Evolutionary conservation across 1,284 basidiomycete species (phyloP), one percentile per base, ranked within the genome.

Genomic region (Papiliotrema nemorosa): DNA sequence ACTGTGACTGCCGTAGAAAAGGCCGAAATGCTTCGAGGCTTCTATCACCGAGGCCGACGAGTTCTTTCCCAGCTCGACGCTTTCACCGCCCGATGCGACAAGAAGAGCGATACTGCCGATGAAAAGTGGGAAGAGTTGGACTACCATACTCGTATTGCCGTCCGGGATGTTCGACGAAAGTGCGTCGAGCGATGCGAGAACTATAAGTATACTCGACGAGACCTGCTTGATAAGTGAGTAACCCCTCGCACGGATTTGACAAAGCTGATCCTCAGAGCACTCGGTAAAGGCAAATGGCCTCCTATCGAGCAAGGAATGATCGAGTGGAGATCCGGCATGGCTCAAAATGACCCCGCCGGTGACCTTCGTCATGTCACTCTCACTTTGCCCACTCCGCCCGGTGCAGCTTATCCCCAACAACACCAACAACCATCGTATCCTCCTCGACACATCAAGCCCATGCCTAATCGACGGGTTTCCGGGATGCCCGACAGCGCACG

Each of bases 181-280:
- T 63, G 67, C n/a, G 72, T 75, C 13, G 73, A 75, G 55, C 55
- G 72, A 24, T 71, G 66, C 35, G 73, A 75, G 53, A 75, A 75
- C 50, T 75, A 75, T 67, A 73, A 73, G 60, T 74, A 75, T 49
- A 75, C 72, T 36, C 63, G 72, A 6, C 59, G 73, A n/a, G 71
- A 75, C 53, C 57, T 72, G 12, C 59, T 75, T 12, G 64, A 73
- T 59, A 72, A 72, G 73, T 75, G 54, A 62, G 72, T 67, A 9
- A 5, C 20, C 31, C 24, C 22, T 35, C 9, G 18, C 16, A 24
- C 7, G 5, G 9, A 21, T 33, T 9, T 25, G 24, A 21, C 21
- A 26, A 2, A 12, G 26, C 56, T 55, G 53, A 58, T 43, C 16
- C 16, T 20, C 10, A 40, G 72, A 67, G 49, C 37, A 51, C 12